These are phyloP conservation scores for Candida freyschussii DNA, from an alignment of 1,139 yeast species.

Conservation along the genomic window DNA sequence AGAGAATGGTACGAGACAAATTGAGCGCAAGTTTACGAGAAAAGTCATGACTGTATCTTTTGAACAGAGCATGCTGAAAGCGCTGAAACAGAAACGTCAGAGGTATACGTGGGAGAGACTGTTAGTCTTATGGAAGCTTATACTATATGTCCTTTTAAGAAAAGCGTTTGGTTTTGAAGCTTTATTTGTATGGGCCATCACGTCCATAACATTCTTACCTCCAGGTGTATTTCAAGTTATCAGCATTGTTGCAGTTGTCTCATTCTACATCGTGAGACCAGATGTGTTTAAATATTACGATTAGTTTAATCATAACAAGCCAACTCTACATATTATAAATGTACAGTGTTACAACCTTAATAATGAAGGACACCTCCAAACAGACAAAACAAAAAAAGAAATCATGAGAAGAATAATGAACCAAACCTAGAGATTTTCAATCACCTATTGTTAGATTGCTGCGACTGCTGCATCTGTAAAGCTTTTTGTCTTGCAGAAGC, in stretches of 20 bases:
- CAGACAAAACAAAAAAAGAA: too few relatives aligned
- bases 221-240: constrained; percentile 18
- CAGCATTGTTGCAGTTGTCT: not conserved
- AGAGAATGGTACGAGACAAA: constrained; percentile 48
- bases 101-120: constrained; percentile 23
- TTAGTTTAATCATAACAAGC: too few relatives aligned
- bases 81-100: constrained; percentile 22
- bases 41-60: constrained; percentile 58
- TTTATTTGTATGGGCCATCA: constrained; percentile 12
- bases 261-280: constrained; percentile 6
- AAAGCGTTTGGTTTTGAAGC: constrained; percentile 7
- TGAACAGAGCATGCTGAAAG: constrained; percentile 32
- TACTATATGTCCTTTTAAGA: constrained; percentile 13
- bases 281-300: constrained; percentile 6
- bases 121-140: constrained; percentile 20
- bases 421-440: too few relatives aligned
- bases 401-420: too few relatives aligned
- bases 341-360: too few relatives aligned
- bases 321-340: too few relatives aligned
- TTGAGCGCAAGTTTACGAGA: constrained; percentile 51
- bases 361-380: too few relatives aligned
- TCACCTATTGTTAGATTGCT: too few relatives aligned
- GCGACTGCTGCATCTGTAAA: constrained; percentile 4
- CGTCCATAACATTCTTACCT: constrained; percentile 17
- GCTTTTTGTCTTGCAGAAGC: constrained; percentile 8